phyloP scores from a whole-genome alignment of 2,329 filamentous ascomycete species.

The Dothideomycetes sp. region DNA sequence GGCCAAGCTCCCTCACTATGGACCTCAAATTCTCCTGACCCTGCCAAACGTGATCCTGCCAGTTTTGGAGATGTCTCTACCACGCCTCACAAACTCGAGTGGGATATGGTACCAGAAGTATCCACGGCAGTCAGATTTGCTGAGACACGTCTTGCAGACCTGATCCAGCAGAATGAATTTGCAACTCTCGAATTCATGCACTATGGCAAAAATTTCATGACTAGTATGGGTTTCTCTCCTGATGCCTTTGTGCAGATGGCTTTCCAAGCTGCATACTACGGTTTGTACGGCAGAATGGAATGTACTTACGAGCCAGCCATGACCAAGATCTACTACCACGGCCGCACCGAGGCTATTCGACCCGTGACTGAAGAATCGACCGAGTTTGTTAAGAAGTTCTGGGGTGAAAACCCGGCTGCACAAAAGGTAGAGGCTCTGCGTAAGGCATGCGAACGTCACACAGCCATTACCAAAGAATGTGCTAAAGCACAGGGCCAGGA shows the following conservation, averaged over 20 bases:
- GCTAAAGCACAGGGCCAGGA: constrained; percentile 87
- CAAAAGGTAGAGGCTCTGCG: constrained; percentile 79
- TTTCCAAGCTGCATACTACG: constrained; percentile 96
- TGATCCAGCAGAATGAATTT: constrained; percentile 96
- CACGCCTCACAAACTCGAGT: constrained; percentile 90
- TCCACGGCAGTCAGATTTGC: constrained; percentile 88
- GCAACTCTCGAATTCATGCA: constrained; percentile 77
- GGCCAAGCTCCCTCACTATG: constrained; percentile 85
- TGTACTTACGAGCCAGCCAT: constrained; percentile 97
- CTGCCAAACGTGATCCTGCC: constrained; percentile 79
- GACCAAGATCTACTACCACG: constrained; percentile 91
- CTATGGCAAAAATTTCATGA: constrained; percentile 97
- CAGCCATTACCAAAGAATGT: constrained; percentile 69
- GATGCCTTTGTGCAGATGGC: constrained; percentile 99
- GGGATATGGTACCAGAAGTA: constrained; percentile 92
- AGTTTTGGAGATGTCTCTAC: constrained; percentile 91
- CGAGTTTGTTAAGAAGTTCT: constrained; percentile 89
- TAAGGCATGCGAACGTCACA: constrained; percentile 76
- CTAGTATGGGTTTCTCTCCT: constrained; percentile 89
- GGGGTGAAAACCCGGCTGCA: constrained; percentile 76
- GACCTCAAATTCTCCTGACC: constrained; percentile 84
- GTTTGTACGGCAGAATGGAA: constrained; percentile 85
- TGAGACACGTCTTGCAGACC: constrained; percentile 83
- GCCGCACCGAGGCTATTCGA: constrained; percentile 86
- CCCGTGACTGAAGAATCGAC: constrained; percentile 74